phyloP scores from a whole-genome alignment of 192 early-diverging fungal species.

The Entomortierella beljakovae region DNA sequence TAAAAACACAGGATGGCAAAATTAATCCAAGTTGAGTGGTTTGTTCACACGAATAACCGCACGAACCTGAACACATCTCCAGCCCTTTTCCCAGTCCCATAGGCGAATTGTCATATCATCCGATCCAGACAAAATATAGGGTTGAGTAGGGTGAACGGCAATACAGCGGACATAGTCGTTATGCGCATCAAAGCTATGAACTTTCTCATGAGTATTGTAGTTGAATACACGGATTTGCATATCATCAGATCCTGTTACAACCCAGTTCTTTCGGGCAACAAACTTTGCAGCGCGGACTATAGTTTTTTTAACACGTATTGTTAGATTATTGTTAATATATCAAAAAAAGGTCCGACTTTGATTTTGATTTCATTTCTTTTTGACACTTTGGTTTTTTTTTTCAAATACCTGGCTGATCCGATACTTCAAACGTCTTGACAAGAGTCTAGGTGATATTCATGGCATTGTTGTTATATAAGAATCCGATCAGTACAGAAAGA shows the following conservation, averaged over 20 bases:
- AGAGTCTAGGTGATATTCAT: constrained; percentile 67
- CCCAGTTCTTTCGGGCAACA: constrained; percentile 96
- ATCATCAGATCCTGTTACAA: constrained; percentile 97
- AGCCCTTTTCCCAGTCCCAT: constrained; percentile 99
- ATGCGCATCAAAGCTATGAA: constrained; percentile 96
- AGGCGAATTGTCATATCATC: constrained; percentile 98
- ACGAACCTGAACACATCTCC: constrained; percentile 91
- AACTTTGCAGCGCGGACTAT: constrained; percentile 98
- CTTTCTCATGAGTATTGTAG: constrained; percentile 99
- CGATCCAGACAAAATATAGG: constrained; percentile 91
- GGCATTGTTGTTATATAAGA: neutral
- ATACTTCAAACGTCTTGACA: constrained; percentile 97
- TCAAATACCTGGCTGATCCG: constrained; percentile 86
- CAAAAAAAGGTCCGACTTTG: neutral
- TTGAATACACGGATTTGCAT: constrained; percentile 98
- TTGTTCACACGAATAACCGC: neutral
- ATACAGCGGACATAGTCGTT: constrained; percentile 96
- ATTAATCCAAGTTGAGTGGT: neutral
- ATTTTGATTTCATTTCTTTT: neutral
- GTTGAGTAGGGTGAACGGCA: constrained; percentile 97
- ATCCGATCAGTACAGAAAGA: neutral
- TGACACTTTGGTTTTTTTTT: neutral
- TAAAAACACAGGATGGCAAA: no score
- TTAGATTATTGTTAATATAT: neutral
- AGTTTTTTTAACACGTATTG: neutral